Percentiles rank a stretch among this genome's conserved stretches.
phyloP scores from a whole-genome alignment of 352 stramenopile genomes.

The Paralagenidium karlingii region DNA sequence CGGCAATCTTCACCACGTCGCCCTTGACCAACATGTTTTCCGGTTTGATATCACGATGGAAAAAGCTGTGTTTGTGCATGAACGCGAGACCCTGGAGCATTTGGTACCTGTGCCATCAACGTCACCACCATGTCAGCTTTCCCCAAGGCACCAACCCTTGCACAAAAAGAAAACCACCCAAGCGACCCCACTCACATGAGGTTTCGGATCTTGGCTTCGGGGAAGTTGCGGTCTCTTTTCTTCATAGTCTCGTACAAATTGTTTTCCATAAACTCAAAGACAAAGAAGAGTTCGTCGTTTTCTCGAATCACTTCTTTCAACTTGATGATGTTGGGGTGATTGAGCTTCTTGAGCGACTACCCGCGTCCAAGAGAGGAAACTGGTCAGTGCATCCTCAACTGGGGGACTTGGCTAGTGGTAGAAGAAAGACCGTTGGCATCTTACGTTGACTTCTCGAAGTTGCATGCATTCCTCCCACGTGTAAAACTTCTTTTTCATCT shows the following conservation, averaged over 20 bases:
- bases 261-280: conserved; percentile 99
- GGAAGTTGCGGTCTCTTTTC: conserved; percentile 79
- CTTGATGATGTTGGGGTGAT: conserved; percentile 97
- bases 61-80: conserved; percentile 98
- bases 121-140: not conserved
- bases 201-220: conserved; percentile 92
- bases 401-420: too few species aligned
- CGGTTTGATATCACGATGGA: conserved; percentile 98
- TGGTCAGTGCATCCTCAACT: not conserved
- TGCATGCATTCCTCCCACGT: conserved; percentile 95
- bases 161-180: not conserved
- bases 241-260: conserved; percentile 98
- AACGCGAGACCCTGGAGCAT: conserved; percentile 95
- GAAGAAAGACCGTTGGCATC: too few species aligned
- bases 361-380: conserved; percentile 1
- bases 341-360: conserved; percentile 89
- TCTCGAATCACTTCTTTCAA: conserved; percentile 98
- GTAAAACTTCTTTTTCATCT: conserved; percentile 97
- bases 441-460: conserved; percentile 94
- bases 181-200: conserved; percentile 87
- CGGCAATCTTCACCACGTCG: conserved; percentile 93
- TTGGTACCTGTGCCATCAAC: conserved; percentile 61
- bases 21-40: conserved; percentile 97
- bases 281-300: conserved; percentile 95
- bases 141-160: too few species aligned